Evolutionary conservation across 768 basidiomycete genomes (phyloP), one percentile per base, ranked within the genome.

Genomic region (Suillus clintonianus): DNA sequence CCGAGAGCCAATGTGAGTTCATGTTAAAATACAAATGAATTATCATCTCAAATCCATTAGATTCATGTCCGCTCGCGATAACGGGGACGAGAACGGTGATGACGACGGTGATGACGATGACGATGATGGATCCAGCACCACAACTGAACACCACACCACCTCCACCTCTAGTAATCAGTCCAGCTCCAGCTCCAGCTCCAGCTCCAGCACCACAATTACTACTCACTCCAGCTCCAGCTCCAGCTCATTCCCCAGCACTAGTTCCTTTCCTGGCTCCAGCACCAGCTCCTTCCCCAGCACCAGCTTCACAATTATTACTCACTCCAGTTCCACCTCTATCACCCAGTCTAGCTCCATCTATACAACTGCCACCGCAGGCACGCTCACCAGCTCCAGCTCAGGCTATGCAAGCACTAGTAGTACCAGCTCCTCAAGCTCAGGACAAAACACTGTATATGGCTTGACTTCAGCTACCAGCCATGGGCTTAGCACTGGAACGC

Each of bases 401-500:
- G 27, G 2, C 24, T 53, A 17, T 53, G 11, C 50, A 34, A 54
- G 47, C 22, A 60, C 63, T 34, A 62, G 19, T 41, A 61, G 60
- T 24, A 24, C 7, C 39, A 30, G 17, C 32, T 39, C 64, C 19
- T 27, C 51, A 32, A 61, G 59, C 32, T 54, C 37, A 15, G 53
- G 13, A 30, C 34, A 51, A 48, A 60, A 61, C 27, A 58, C n/a
- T 27, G 27, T 45, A 10, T 19, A 45, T n/a, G 43, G 43, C 19
- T n/a, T 24, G 10, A 48, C 60, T 54, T 32, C 45, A 39, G 39
- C 34, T 48, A 24, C 39, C 37, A 62, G 64, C 32, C 55, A 62
- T 15, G 42, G 53, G 6, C 62, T 68, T 34, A 66, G 67, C 47
- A 30, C 64, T 37, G 69, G 68, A 30, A 67, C 64, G 10, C 62